phyloP scores from a whole-genome alignment of 179 eudicot species.

The Carnegiea gigantea region DNA sequence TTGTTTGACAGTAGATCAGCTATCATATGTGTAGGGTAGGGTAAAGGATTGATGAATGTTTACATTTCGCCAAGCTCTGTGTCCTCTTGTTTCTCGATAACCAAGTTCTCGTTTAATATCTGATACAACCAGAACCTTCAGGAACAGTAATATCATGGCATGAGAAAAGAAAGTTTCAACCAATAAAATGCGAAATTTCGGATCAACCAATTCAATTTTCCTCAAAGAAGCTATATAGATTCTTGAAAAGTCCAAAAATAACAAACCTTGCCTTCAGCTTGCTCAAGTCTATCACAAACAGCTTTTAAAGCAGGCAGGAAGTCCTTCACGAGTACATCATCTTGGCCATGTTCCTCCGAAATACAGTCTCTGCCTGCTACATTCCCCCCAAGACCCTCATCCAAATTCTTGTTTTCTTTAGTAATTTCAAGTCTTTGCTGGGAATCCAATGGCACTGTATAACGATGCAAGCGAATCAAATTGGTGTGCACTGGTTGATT shows the following conservation, averaged over 20 bases:
- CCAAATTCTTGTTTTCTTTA: constrained; percentile 48
- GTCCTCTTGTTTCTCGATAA: constrained; percentile 63
- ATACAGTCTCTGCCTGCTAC: constrained; percentile 35
- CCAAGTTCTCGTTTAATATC: constrained; percentile 89
- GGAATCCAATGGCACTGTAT: constrained; percentile 75
- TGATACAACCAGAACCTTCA: constrained; percentile 83
- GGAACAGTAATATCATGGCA: background rate
- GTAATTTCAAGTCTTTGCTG: constrained; percentile 91
- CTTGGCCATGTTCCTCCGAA: constrained; percentile 45
- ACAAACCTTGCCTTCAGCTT: constrained; percentile 82
- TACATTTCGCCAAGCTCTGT: constrained; percentile 95
- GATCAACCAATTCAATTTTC: constrained; percentile 13
- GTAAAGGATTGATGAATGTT: constrained; percentile 7
- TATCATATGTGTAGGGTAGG: background rate
- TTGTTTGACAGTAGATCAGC: constrained; percentile 4
- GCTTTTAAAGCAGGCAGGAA: constrained; percentile 75
- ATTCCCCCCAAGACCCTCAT: constrained; percentile 37
- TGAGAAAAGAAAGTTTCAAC: background rate
- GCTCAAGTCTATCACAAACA: constrained; percentile 84
- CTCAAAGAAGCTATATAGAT: constrained; percentile 2
- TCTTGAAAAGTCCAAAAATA: constrained; percentile 7
- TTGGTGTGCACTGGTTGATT: constrained; percentile 66
- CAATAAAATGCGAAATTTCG: background rate
- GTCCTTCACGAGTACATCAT: constrained; percentile 75
- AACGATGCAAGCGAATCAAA: constrained; percentile 79